These are phyloP conservation scores for Sideroxylon spinosum DNA, from an alignment of 179 eudicot species.

Conservation along the genomic window DNA sequence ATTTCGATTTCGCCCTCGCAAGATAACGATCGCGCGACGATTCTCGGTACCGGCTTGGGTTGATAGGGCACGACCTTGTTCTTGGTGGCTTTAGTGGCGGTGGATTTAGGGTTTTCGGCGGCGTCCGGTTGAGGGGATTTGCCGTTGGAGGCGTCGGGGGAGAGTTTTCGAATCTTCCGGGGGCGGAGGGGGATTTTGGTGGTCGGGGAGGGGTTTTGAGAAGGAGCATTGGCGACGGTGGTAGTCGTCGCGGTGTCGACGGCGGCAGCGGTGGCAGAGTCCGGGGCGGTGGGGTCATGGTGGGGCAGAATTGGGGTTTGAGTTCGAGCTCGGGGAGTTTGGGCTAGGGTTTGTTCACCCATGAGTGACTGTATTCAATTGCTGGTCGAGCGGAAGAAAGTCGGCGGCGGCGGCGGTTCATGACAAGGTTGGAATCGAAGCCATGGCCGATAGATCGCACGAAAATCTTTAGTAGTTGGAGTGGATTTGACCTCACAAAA, in stretches of 20 bases:
- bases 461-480: no score
- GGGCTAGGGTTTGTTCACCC: slow-evolving; percentile 18
- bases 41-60: slow-evolving; percentile 16
- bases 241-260: not conserved
- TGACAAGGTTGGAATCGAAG: no score
- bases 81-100: slow-evolving; percentile 12
- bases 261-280: slow-evolving; percentile 32
- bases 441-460: no score
- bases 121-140: not conserved
- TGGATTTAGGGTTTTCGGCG: slow-evolving; percentile 7
- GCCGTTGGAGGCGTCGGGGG: slow-evolving; percentile 23
- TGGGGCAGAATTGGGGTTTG: not conserved
- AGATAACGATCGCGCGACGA: slow-evolving; percentile 33
- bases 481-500: no score
- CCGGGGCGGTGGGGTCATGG: not conserved
- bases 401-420: not conserved
- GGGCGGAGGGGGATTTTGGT: slow-evolving; percentile 80
- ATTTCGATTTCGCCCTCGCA: slow-evolving; percentile 45
- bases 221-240: not conserved
- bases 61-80: not conserved
- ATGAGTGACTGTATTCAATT: slow-evolving; percentile 10
- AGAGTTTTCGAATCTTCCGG: slow-evolving; percentile 60
- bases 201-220: slow-evolving; percentile 26
- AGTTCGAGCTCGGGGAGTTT: no score
- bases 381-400: not conserved